These are phyloP conservation scores for Penicillium sp. DNA, from an alignment of 2,329 filamentous ascomycete species.

Conservation along the genomic window DNA sequence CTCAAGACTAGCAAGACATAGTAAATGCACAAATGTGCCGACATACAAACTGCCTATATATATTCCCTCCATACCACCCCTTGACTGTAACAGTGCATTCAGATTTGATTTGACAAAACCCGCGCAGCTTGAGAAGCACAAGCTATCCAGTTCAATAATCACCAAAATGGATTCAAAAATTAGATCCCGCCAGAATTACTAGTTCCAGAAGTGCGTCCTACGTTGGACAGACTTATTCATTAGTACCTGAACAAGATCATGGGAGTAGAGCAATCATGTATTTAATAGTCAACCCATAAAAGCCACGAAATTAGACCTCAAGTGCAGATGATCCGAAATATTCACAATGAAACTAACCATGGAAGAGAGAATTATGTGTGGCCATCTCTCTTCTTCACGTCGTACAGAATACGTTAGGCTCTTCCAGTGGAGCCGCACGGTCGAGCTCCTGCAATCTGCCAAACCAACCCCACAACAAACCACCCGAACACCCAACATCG, in stretches of 20 bases:
- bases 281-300: not conserved
- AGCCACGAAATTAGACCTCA: not conserved
- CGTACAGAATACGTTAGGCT: not conserved
- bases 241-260: not conserved
- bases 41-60: too few relatives aligned
- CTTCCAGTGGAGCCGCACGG: not conserved
- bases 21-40: too few relatives aligned
- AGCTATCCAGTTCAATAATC: too few relatives aligned
- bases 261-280: not conserved
- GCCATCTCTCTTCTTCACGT: not conserved
- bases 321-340: not conserved
- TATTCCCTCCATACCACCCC: too few relatives aligned
- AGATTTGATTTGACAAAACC: too few relatives aligned
- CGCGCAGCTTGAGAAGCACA: too few relatives aligned
- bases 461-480: slow-evolving; percentile 8
- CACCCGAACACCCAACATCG: not conserved
- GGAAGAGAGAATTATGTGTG: not conserved
- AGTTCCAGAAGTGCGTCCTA: too few relatives aligned
- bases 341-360: not conserved
- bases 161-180: too few relatives aligned
- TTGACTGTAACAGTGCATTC: too few relatives aligned
- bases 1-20: too few relatives aligned
- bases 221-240: not conserved
- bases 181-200: too few relatives aligned
- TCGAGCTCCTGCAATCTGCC: not conserved